Evolutionary conservation across 352 stramenopile genomes (phyloP), one percentile per base, ranked within the genome.

Genomic region (Elongisporangium undulatum): DNA sequence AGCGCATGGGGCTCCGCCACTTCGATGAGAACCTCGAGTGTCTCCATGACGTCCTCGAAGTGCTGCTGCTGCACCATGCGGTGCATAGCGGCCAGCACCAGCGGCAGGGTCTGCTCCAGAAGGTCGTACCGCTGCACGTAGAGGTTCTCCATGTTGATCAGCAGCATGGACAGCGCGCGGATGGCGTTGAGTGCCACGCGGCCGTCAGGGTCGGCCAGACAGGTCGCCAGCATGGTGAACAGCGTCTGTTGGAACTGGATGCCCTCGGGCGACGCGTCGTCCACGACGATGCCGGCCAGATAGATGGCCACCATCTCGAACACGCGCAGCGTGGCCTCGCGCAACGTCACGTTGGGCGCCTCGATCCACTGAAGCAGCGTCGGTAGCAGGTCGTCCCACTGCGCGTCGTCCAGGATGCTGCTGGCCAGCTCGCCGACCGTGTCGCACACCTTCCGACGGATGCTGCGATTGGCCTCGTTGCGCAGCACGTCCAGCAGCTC

Each of bases 261-360:
- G 49, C 56, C 23, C 52, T 24, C 49, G 48, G 49, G 61, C 19
- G 56, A 55, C 16, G 41, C 55, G 38, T 85, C 77, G 45, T 69
- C 66, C 19, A 62, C 72, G 56, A 95, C 76, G 41, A 82, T 72
- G 15, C 39, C 64, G 34, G 81, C 82, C 4, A 94, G 59, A 60
- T 89, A 92, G 59, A 90, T 78, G 15, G 83, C 78, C 50, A 94
- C 79, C 77, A 91, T 92, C 71, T 93, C 85, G 39, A 92, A 63
- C 23, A 94, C 77, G 3, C 82, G 79, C 38, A 92, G 62, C n/a
- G 85, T 76, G 10, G 74, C 79, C 56, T 95, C 85, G 17, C 83
- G 75, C 13, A 90, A 72, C 49, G 72, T 79, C 15, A 74, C 68
- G 68, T 79, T 80, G 0, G 63, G 62, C 2, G 75, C 58, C 21